These are phyloP conservation scores for Xylaria cubensis DNA, from an alignment of 495 filamentous ascomycete species.

Conservation along the genomic window DNA sequence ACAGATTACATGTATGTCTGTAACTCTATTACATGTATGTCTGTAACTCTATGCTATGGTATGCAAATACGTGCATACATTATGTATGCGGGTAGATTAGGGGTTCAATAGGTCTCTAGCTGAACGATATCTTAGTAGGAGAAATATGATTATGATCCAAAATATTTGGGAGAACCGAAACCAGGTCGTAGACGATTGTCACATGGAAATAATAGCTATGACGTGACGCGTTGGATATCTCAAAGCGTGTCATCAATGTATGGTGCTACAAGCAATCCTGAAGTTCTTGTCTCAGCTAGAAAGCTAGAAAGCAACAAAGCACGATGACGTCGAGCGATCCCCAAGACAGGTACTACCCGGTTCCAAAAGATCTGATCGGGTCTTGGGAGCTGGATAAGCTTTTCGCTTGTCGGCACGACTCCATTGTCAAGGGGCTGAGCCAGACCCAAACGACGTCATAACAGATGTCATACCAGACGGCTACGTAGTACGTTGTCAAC, in stretches of 20 bases:
- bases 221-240: not conserved
- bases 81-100: not conserved
- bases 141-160: not conserved
- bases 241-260: not conserved
- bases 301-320: slow-evolving; percentile 1
- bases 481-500: not conserved
- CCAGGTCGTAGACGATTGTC: not conserved
- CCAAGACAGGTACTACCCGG: not conserved
- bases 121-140: not conserved
- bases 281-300: not conserved
- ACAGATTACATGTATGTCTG: too few species aligned
- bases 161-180: not conserved
- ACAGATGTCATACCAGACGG: slow-evolving; percentile 5
- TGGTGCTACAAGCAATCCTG: not conserved
- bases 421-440: not conserved
- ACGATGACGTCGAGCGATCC: not conserved
- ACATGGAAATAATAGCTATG: not conserved
- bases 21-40: not conserved
- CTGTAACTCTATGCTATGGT: not conserved
- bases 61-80: not conserved
- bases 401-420: not conserved
- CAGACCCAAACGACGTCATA: not conserved
- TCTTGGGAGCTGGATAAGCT: not conserved
- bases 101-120: not conserved
- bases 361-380: not conserved